These are phyloP conservation scores for Leccinum sublutescens DNA, from an alignment of 768 basidiomycete genomes.

Conservation along the genomic window DNA sequence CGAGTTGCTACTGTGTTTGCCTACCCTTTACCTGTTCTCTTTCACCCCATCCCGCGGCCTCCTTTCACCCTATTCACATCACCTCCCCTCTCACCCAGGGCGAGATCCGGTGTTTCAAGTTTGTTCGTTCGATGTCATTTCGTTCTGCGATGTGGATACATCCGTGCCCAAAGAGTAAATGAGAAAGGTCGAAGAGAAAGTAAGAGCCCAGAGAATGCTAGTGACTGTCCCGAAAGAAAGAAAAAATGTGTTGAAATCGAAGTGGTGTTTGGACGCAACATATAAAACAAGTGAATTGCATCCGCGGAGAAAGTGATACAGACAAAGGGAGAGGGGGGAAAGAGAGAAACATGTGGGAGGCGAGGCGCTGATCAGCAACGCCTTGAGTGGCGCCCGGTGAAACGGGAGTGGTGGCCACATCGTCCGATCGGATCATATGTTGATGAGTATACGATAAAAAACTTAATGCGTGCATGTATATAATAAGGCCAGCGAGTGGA, in stretches of 20 bases:
- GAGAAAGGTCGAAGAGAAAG: background rate
- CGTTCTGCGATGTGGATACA: conserved; percentile 3
- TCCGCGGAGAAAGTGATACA: background rate
- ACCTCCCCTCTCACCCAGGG: background rate
- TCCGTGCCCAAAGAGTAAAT: background rate
- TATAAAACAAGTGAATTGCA: background rate
- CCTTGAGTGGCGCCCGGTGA: conserved; percentile 10
- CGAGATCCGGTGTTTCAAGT: conserved; percentile 5
- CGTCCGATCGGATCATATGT: background rate
- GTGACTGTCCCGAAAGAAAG: conserved; percentile 11
- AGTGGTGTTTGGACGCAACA: background rate
- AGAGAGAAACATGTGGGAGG: background rate
- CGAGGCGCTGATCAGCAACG: background rate
- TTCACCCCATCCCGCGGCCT: background rate
- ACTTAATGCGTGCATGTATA: conserved; percentile 6
- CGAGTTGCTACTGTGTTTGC: background rate
- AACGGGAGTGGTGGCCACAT: background rate
- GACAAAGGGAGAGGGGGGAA: background rate
- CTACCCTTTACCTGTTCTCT: background rate
- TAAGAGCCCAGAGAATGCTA: background rate
- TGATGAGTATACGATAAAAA: conserved; percentile 13
- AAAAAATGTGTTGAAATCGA: background rate
- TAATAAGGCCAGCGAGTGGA: conserved; percentile 2
- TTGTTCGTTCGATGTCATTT: conserved; percentile 1
- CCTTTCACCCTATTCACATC: background rate